These are phyloP conservation scores for Hirsutella rhossiliensis DNA, from an alignment of 2,329 filamentous ascomycete genomes.

Conservation along the genomic window DNA sequence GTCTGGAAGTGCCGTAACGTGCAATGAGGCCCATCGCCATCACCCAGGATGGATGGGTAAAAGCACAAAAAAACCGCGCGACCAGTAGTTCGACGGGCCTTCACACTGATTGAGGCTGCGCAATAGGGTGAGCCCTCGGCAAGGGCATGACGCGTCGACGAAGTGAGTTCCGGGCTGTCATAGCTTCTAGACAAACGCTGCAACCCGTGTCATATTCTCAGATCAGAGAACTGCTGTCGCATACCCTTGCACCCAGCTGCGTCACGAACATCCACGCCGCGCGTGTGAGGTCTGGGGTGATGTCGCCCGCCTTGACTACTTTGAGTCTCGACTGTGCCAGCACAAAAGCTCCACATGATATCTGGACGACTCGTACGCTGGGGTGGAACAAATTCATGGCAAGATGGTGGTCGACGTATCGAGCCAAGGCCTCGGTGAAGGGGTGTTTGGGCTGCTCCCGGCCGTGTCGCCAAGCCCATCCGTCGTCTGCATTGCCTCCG, in stretches of 20 bases:
- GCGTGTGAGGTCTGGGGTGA: constrained; percentile 17
- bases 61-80: no score
- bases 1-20: no score
- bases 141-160: no score
- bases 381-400: constrained; percentile 44
- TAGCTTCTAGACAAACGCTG: neutral
- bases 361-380: constrained; percentile 36
- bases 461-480: constrained; percentile 35
- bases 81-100: no score
- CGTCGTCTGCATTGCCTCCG: constrained; percentile 35
- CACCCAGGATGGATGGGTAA: no score
- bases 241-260: constrained; percentile 20
- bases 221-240: constrained; percentile 9
- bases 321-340: constrained; percentile 41
- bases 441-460: constrained; percentile 15
- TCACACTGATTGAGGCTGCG: no score
- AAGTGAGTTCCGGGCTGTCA: no score
- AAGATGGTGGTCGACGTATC: constrained; percentile 39
- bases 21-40: no score
- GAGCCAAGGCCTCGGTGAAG: constrained; percentile 37
- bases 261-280: constrained; percentile 26
- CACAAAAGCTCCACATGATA: constrained; percentile 44
- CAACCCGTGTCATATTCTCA: no score
- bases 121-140: no score
- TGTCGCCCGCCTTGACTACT: constrained; percentile 21